A percentile compares a stretch with the other conserved stretches of the same genome.
These are phyloP conservation scores for Mycena chlorophos DNA, from an alignment of 768 basidiomycete genomes.

Conservation along the genomic window DNA sequence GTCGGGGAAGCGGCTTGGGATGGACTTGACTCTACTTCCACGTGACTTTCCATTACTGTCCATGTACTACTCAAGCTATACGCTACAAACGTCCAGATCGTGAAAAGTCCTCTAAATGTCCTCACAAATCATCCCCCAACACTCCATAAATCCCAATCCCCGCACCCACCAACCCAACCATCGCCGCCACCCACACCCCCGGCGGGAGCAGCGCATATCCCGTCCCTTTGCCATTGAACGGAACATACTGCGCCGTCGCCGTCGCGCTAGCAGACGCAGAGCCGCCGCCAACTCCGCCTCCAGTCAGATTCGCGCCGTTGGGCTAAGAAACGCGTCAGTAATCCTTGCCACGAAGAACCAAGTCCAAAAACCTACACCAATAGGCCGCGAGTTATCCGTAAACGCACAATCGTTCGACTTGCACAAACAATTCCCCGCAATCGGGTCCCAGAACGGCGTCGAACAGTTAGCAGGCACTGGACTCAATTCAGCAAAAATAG, in stretches of 20 bases:
- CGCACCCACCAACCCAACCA: too few species aligned
- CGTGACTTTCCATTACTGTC: too few species aligned
- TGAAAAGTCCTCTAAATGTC: too few species aligned
- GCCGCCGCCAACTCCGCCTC: constrained; percentile 48
- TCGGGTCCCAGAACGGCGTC: constrained; percentile 80
- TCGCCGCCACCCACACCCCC: too few species aligned
- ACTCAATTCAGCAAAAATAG: neutral
- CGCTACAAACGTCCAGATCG: too few species aligned
- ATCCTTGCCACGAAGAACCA: constrained; percentile 1
- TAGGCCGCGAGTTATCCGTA: constrained; percentile 58
- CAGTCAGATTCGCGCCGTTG: constrained; percentile 69
- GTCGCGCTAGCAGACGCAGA: constrained; percentile 20
- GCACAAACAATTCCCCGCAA: constrained; percentile 65
- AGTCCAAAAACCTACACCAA: constrained; percentile 51
- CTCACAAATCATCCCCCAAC: too few species aligned
- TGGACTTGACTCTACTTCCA: too few species aligned
- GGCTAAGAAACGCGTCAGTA: constrained; percentile 40
- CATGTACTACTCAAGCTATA: too few species aligned
- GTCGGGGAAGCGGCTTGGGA: constrained; percentile 71
- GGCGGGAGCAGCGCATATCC: too few species aligned
- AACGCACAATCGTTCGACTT: constrained; percentile 57
- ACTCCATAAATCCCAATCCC: too few species aligned
- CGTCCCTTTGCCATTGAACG: constrained; percentile 52
- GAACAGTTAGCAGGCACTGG: constrained; percentile 74
- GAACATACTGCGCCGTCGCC: constrained; percentile 41